Percentiles rank a stretch among this genome's conserved stretches.
phyloP scores from a whole-genome alignment of 192 early-diverging fungal species.

The Linnemannia hyalina region DNA sequence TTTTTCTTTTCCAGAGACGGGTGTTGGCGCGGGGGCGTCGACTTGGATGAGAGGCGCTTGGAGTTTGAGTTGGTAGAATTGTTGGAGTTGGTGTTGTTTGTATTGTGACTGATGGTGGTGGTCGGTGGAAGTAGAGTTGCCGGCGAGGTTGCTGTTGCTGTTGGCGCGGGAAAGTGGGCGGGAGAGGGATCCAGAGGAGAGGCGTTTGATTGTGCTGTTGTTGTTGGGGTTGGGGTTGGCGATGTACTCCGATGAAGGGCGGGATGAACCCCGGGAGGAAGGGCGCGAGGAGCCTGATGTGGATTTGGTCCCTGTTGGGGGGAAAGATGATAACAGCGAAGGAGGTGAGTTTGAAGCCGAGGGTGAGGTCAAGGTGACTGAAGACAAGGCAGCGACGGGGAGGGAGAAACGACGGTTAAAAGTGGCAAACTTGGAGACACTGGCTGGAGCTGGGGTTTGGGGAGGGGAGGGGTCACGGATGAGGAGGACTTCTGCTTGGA shows the following conservation, averaged over 20 bases:
- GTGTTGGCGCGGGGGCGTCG: background rate
- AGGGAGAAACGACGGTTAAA: background rate
- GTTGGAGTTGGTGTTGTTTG: background rate
- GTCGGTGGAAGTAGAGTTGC: background rate
- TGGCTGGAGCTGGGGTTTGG: background rate
- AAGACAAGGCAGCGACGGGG: background rate
- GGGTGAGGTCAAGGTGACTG: background rate
- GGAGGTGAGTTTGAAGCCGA: background rate
- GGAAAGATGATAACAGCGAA: background rate
- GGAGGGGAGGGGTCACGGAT: background rate
- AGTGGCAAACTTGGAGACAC: background rate
- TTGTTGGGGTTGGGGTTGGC: background rate
- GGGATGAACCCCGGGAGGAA: background rate
- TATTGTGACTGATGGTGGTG: background rate
- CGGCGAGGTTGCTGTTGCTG: background rate
- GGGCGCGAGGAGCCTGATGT: background rate
- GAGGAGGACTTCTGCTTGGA: background rate
- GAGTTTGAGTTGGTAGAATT: background rate
- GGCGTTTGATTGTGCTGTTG: no score
- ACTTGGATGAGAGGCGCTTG: conserved; percentile 7
- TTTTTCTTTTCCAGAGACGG: background rate
- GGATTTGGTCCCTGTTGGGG: background rate
- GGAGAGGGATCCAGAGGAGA: background rate
- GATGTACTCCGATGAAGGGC: background rate
- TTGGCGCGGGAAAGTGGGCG: background rate